Evolutionary conservation across 306 rosid genomes (phyloP), one percentile per base, ranked within the genome.

Genomic region (Pachyrhizus erosus): DNA sequence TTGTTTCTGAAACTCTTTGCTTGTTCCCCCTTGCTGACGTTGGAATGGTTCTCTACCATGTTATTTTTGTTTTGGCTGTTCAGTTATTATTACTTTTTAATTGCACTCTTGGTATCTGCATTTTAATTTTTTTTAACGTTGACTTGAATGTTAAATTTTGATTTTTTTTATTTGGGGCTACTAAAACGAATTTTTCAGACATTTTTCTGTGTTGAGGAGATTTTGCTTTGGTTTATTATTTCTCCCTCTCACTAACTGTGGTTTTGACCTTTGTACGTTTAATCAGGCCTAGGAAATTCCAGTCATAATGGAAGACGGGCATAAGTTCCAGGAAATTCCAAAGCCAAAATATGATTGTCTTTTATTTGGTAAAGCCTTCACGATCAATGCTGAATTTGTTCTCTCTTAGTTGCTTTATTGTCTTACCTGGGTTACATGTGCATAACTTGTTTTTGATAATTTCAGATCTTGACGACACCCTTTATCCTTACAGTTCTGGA

Each of bases 401-500:
- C 6, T 34, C 8, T 39, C 10, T 45, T 54, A 46, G 3, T 65
- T 78, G 42, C 54, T 80, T 80, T n/a, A 13, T 48, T 49, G 4
- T 65, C 14, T 3, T 76, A 39, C 18, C 14, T 13, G 6, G 2
- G 55, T 33, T 1, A 33, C 82, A 37, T 37, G 1, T 37, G 23
- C 43, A 23, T 42, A 37, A 37, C 26, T 33, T 9, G 14, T 31
- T 88, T n/a, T 55, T 12, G 10, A 17, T 85, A 12, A 78, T 80
- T 88, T 61, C 87, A 95, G 99, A 95, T 86, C 73, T 95, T 76
- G 99, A 95, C 86, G 99, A 95, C 88, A 95, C 99, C 46, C 96
- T 95, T 55, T 93, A 95, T 83, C 94, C 98, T 70, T n/a, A 70
- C 9, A 90, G 87, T 67, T 90, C 92, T 49, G 99, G 98, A 73